phyloP scores from a whole-genome alignment of 2,329 filamentous ascomycete genomes.

The Cladophialophora chaetospira region DNA sequence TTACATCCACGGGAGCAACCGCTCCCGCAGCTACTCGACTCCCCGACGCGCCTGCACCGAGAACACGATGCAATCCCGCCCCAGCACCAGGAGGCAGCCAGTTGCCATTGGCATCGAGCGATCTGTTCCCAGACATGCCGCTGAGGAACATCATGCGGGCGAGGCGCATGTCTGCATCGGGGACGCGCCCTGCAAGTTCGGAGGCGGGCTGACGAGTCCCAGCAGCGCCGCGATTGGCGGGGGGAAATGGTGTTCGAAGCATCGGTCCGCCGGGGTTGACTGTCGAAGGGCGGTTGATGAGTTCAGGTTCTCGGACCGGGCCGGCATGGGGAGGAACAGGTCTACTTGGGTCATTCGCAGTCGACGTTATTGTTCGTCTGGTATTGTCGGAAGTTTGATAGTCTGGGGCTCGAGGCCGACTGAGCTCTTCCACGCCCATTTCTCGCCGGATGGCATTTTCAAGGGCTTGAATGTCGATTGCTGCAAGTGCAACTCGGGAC shows the following conservation, averaged over 20 bases:
- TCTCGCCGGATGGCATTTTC: slow-evolving; percentile 17
- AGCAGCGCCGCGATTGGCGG: background rate
- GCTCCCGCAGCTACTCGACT: slow-evolving; percentile 38
- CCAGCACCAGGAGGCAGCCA: slow-evolving; percentile 25
- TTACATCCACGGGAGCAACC: slow-evolving; percentile 39
- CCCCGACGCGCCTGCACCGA: slow-evolving; percentile 34
- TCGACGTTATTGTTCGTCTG: too few species aligned
- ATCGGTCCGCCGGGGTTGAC: background rate
- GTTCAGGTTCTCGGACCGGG: background rate
- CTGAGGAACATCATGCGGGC: slow-evolving; percentile 28
- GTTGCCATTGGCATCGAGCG: slow-evolving; percentile 33
- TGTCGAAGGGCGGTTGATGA: background rate
- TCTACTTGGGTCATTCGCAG: background rate
- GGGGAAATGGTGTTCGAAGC: background rate
- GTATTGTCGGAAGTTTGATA: too few species aligned
- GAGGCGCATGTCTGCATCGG: slow-evolving; percentile 29
- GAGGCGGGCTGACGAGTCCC: background rate
- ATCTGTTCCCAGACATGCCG: slow-evolving; percentile 17
- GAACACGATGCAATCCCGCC: slow-evolving; percentile 38
- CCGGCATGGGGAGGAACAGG: background rate
- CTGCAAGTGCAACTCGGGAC: slow-evolving; percentile 28
- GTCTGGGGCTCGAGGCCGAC: background rate
- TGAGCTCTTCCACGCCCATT: background rate
- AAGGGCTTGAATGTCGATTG: slow-evolving; percentile 23
- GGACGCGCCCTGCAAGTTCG: slow-evolving; percentile 7